Evolutionary conservation across 345 rosid genomes (phyloP).

Genomic region (Abelmoschus esculentus): DNA sequence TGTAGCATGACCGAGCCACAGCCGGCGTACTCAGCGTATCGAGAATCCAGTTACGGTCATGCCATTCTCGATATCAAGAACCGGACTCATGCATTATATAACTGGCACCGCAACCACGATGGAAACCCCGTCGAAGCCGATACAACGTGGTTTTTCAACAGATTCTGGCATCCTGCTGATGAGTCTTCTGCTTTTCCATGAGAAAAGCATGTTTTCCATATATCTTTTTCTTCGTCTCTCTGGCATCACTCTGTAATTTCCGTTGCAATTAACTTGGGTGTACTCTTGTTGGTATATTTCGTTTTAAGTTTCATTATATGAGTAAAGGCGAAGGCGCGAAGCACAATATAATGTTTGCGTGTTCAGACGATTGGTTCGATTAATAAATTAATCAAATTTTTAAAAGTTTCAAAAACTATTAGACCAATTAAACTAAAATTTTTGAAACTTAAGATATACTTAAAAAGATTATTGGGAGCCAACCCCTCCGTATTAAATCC

Average conservation of each 20-base stretch:
- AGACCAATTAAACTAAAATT: too few relatives aligned
- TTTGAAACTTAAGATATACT: too few relatives aligned
- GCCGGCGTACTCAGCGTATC: slow-evolving; percentile 74
- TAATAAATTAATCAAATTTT: too few relatives aligned
- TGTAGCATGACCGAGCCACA: slow-evolving; percentile 82
- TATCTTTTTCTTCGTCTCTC: neutral
- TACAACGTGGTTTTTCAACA: slow-evolving; percentile 69
- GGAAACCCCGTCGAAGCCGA: slow-evolving; percentile 82
- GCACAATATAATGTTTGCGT: too few relatives aligned
- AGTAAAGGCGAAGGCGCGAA: too few relatives aligned
- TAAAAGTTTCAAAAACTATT: too few relatives aligned
- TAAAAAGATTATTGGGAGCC: too few relatives aligned
- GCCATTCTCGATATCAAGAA: slow-evolving; percentile 79
- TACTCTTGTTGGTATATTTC: neutral
- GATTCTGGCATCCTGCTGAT: slow-evolving; percentile 52
- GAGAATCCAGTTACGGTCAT: slow-evolving; percentile 91
- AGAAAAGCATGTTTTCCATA: neutral
- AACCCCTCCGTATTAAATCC: too few relatives aligned
- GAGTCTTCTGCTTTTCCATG: slow-evolving; percentile 33
- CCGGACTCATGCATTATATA: slow-evolving; percentile 67
- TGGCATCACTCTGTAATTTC: neutral
- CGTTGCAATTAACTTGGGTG: neutral
- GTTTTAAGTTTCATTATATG: too few relatives aligned
- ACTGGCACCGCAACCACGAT: slow-evolving; percentile 91
- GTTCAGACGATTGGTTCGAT: too few relatives aligned